Evolutionary conservation across 108 stramenopile species (phyloP).

Genomic region (Skeletonema potamos): DNA sequence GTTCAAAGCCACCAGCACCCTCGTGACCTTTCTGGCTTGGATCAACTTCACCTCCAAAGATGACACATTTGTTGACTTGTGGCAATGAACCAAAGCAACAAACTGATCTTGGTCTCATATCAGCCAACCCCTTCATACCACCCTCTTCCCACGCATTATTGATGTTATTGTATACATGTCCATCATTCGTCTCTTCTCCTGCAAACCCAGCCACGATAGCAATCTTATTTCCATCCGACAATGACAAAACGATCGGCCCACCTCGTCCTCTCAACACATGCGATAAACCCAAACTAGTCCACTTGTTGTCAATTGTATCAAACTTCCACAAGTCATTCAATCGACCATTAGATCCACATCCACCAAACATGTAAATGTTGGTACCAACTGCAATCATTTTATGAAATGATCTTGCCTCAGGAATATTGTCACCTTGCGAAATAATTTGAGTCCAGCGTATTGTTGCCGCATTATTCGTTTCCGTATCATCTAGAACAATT

Average conservation of each 20-base stretch:
- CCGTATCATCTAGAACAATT: constrained; percentile 11
- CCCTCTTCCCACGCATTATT: constrained; percentile 29
- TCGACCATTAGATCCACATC: constrained; percentile 56
- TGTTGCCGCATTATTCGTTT: constrained; percentile 15
- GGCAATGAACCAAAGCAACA: constrained; percentile 56
- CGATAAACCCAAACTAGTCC: constrained; percentile 27
- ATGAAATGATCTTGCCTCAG: constrained; percentile 68
- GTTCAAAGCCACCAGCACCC: constrained; percentile 70
- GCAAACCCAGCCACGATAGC: constrained; percentile 65
- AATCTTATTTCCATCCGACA: constrained; percentile 17
- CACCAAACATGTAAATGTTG: constrained; percentile 66
- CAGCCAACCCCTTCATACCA: constrained; percentile 19
- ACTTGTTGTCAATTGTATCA: constrained; percentile 43
- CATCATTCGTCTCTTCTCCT: constrained; percentile 71
- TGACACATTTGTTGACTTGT: constrained; percentile 21
- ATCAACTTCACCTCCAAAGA: constrained; percentile 80
- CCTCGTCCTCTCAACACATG: constrained; percentile 51
- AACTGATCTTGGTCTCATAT: constrained; percentile 54
- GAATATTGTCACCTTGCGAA: neutral
- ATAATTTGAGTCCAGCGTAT: constrained; percentile 41
- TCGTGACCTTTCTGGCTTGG: constrained; percentile 68
- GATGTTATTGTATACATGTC: constrained; percentile 47
- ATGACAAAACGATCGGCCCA: constrained; percentile 55
- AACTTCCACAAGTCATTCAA: constrained; percentile 60
- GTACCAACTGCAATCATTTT: constrained; percentile 52